Evolutionary conservation across 2,329 filamentous ascomycete species (phyloP), one percentile per base, ranked within the genome.

Genomic region (Trichophyton simii): DNA sequence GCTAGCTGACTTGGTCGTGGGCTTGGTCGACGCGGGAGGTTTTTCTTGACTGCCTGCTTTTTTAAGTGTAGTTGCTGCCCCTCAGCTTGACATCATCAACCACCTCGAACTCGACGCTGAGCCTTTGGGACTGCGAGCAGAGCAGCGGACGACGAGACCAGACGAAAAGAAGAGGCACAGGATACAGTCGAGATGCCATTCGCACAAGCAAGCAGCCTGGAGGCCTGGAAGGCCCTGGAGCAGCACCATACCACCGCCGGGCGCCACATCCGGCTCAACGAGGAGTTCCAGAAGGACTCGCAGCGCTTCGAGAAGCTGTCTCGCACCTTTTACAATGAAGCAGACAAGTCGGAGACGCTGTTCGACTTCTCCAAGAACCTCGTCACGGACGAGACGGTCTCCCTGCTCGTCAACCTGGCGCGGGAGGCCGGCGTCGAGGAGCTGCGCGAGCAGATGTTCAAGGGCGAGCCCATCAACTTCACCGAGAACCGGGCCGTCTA

Each of bases 281-380:
- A 95, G 67, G 89, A 89, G 73, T 99, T 97, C 77, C 82, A 89
- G 71, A 85, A 89, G 69, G 91, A 99, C 74, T 85, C 91, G 58
- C 75, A 88, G 72, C 90, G 94, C 65, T 97, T 96, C 80, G 78
- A 87, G 71, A 95, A 94, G 78, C 91, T 96, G 80, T 88, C 86
- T 73, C 88, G 86, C 74, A 89, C 83, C 71, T 96, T 97, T 77
- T 79, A 83, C 69, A 91, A 89, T 76, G 75, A 83, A 60, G 86
- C 88, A 67, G 89, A 95, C 71, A 82, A 82, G 71, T 86, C 85
- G 68, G 90, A 96, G 67, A 94, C 95, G 71, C 84, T 99, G 66
- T 99, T 97, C 77, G 94, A 99, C 78, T 99, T 96, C 79, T 94
- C 88, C 80, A 99, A 99, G 85, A 99, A 99, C 84, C 91, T 99